Percentiles rank a stretch among this genome's conserved stretches.
Conservation (phyloP, 2,329 filamentous ascomycete genomes). For the Alternaria longipes region DNA sequence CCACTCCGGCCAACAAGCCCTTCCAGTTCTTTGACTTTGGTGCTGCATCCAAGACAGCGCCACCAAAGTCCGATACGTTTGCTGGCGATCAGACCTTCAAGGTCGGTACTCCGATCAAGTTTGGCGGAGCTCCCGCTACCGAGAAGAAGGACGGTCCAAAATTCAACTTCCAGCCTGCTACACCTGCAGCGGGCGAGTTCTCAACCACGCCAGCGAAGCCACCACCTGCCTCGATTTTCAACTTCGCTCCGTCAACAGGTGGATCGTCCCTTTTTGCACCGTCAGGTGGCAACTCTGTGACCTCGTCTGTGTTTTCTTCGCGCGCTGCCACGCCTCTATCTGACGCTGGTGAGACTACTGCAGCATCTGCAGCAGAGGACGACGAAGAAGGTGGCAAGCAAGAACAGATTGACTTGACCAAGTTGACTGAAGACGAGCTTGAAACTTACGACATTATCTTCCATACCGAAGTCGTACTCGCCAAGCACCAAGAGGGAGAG, state of each 20-base stretch:
- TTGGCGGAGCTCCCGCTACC: slow-evolving; percentile 33
- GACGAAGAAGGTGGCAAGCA: slow-evolving; percentile 42
- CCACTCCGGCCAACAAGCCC: slow-evolving; percentile 38
- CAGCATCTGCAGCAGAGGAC: slow-evolving; percentile 39
- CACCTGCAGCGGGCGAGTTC: slow-evolving; percentile 35
- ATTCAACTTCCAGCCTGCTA: slow-evolving; percentile 41
- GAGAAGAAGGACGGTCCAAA: slow-evolving; percentile 35
- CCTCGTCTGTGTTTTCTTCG: slow-evolving; percentile 45
- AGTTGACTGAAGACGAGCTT: slow-evolving; percentile 46
- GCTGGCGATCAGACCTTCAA: slow-evolving; percentile 51
- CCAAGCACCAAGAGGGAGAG: slow-evolving; percentile 37
- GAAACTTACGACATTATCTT: slow-evolving; percentile 46
- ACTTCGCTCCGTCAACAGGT: slow-evolving; percentile 30
- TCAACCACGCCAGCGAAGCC: slow-evolving; percentile 42
- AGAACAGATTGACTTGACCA: slow-evolving; percentile 42
- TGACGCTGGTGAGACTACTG: slow-evolving; percentile 42
- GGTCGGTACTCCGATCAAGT: slow-evolving; percentile 48
- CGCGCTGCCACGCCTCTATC: slow-evolving; percentile 50
- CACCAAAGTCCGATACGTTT: slow-evolving; percentile 41
- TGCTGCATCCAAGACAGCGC: slow-evolving; percentile 39
- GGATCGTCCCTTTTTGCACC: slow-evolving; percentile 34
- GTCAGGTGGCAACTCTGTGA: slow-evolving; percentile 34
- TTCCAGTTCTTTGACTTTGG: slow-evolving; percentile 43
- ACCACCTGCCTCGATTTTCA: slow-evolving; percentile 33
- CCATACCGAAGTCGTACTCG: slow-evolving; percentile 38